Evolutionary conservation across 177 flowering plant genomes (phyloP), one percentile per base, ranked within the genome.

Genomic region (Vitis hybrid): DNA sequence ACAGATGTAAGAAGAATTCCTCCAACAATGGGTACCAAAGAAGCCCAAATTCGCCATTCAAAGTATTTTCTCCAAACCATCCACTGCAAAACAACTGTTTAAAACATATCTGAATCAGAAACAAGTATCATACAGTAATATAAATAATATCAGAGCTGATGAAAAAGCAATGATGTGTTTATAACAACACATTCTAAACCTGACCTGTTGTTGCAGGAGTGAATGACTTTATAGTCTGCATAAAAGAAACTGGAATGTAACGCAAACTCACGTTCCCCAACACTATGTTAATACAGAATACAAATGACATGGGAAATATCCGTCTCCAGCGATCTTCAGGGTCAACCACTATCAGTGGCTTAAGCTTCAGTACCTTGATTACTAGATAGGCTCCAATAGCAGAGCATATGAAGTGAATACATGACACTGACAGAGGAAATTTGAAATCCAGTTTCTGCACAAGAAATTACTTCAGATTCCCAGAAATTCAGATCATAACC

Each of bases 191-290:
- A 60, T 60, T 51, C n/a, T 45, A 33, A 77, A 56, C 16, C 87
- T 69, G 62, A 94, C 99, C 99, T 85, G 99, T 95, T 62, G 99
- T 95, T 73, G 99, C 99, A 69, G 99, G 99, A 71, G 99, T 94
- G 76, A 94, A 93, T 0, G 99, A 95, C 80, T 95, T 95, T 67
- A 95, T 93, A 8, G 99, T 95, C 81, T 95, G 99, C 99, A 95
- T 95, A 76, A 95, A 95, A 22, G 99, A 95, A 59, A 95, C 99
- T 59, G 99, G 99, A 69, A 95, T 95, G 78, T 87, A 95, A 7
- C 99, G 87, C 29, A 95, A 81, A 87, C 99, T 95, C 66, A 95
- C 93, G 81, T 95, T 95, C 62, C 99, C 99, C 82, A 95, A 66
- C 51, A 96, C 98, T 69, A 96, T 96, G 82, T 96, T 96, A 63